These are phyloP conservation scores for Verticillium nonalfalfae DNA, from an alignment of 2,329 filamentous ascomycete genomes.

Conservation along the genomic window DNA sequence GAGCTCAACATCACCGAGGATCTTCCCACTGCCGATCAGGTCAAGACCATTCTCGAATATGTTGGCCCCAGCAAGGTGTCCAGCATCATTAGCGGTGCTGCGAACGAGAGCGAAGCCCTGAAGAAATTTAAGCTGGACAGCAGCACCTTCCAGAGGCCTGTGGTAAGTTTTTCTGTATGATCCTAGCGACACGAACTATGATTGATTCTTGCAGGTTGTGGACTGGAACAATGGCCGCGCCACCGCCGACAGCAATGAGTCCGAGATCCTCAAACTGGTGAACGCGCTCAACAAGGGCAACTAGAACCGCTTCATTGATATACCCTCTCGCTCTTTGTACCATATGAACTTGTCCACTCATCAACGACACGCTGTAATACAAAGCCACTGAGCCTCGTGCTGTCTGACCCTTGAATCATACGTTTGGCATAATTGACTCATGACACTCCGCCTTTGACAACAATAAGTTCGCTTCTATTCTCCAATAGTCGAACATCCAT, in stretches of 20 bases:
- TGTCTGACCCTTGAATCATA: background rate
- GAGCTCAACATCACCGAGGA: constrained; percentile 80
- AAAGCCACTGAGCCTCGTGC: background rate
- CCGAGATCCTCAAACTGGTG: constrained; percentile 80
- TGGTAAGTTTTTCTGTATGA: constrained; percentile 49
- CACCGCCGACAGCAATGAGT: constrained; percentile 72
- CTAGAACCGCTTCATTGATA: constrained; percentile 8
- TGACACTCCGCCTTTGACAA: background rate
- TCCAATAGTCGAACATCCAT: no score
- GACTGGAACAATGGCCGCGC: constrained; percentile 93
- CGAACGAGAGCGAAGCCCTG: constrained; percentile 68
- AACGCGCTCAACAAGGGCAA: constrained; percentile 40
- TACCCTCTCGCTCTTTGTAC: constrained; percentile 6
- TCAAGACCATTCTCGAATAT: constrained; percentile 80
- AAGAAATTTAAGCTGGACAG: constrained; percentile 67
- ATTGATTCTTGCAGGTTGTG: constrained; percentile 47
- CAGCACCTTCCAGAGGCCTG: constrained; percentile 64
- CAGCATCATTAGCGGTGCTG: constrained; percentile 66
- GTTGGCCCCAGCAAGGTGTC: constrained; percentile 57
- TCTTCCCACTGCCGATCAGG: constrained; percentile 73
- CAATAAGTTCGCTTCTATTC: background rate
- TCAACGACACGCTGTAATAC: background rate
- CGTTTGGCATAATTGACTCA: background rate
- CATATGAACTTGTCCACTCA: constrained; percentile 3
- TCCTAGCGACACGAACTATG: background rate